Conservation (phyloP, 2,329 filamentous ascomycete genomes). For the Meredithiella fracta region DNA sequence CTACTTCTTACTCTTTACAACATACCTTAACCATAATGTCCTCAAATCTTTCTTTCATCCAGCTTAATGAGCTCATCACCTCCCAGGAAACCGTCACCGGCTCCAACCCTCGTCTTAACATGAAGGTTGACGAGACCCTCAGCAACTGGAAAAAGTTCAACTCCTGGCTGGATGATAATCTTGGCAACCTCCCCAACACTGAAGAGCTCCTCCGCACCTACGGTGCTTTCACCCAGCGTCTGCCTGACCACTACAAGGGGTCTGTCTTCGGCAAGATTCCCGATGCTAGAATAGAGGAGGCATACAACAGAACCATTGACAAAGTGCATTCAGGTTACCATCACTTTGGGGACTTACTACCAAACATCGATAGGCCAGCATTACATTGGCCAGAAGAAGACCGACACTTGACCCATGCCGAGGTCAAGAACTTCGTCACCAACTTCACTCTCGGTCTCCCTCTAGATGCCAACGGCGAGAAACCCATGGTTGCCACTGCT, state of each 20-base stretch:
- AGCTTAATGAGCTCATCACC: neutral
- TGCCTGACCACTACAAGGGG: conserved; percentile 5
- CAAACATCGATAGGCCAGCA: conserved; percentile 18
- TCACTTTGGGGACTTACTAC: conserved; percentile 26
- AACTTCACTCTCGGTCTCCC: conserved; percentile 21
- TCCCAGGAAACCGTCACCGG: neutral
- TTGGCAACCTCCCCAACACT: neutral
- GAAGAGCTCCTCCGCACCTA: conserved; percentile 11
- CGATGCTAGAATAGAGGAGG: neutral
- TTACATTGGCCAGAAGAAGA: conserved; percentile 18
- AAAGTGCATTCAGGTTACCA: conserved; percentile 21
- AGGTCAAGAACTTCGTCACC: conserved; percentile 21
- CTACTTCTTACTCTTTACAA: neutral
- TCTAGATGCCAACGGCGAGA: conserved; percentile 15
- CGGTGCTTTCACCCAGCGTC: neutral
- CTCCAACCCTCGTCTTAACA: neutral
- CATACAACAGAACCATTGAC: conserved; percentile 15
- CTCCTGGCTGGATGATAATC: neutral
- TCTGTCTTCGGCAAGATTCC: neutral
- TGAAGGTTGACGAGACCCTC: neutral
- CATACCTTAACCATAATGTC: neutral
- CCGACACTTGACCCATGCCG: conserved; percentile 21
- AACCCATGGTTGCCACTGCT: conserved; percentile 33
- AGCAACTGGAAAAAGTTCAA: neutral
- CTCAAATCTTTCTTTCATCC: neutral